Percentiles rank a stretch among this genome's conserved stretches.
phyloP scores from a whole-genome alignment of 2,329 filamentous ascomycete genomes.

The Rasamsonia emersonii region DNA sequence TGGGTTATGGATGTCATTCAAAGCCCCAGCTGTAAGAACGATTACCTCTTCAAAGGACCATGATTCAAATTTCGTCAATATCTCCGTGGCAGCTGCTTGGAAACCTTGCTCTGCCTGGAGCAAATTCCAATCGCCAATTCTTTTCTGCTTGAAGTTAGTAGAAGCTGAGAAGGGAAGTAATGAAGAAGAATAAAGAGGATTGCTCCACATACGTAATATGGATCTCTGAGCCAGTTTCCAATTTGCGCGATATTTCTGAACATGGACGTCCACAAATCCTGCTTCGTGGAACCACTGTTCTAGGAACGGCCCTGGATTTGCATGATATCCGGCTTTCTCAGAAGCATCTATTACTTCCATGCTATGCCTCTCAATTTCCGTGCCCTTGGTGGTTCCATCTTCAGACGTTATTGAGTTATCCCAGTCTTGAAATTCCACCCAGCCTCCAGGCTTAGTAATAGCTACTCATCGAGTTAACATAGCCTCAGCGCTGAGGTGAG shows the following conservation, averaged over 20 bases:
- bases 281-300: conserved; percentile 5
- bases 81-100: not conserved
- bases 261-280: conserved; percentile 6
- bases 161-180: not conserved
- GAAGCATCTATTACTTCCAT: not conserved
- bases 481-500: not conserved
- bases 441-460: conserved; percentile 11
- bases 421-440: conserved; percentile 9
- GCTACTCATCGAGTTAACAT: no score
- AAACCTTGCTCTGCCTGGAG: not conserved
- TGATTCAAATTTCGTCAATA: not conserved
- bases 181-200: not conserved
- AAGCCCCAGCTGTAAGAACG: not conserved
- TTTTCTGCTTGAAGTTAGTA: not conserved
- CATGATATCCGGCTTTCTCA: not conserved
- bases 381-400: not conserved
- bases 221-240: conserved; percentile 6
- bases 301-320: conserved; percentile 4
- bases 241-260: conserved; percentile 1
- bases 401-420: not conserved
- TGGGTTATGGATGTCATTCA: not conserved
- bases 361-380: not conserved
- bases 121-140: not conserved
- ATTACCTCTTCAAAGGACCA: conserved; percentile 1
- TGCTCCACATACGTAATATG: conserved; percentile 1